These are phyloP conservation scores for Colletotrichum trifolii DNA, from an alignment of 2,329 filamentous ascomycete species.

Conservation along the genomic window DNA sequence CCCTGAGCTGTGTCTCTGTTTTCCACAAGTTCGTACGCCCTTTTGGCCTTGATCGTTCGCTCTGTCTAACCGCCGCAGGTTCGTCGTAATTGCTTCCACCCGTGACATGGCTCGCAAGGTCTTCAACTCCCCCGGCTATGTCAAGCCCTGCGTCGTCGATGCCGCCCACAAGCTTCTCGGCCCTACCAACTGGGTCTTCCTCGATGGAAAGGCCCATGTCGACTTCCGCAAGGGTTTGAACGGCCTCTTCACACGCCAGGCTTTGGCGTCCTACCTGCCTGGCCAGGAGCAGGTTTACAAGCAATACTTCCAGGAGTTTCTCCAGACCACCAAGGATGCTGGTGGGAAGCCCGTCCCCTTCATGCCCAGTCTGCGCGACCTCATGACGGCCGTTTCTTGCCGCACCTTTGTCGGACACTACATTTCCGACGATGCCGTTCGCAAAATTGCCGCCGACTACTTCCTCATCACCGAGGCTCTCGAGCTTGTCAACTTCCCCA, in stretches of 20 bases:
- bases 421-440: constrained; percentile 88
- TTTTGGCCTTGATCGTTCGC: neutral
- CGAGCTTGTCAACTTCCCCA: constrained; percentile 97
- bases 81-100: constrained; percentile 95
- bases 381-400: constrained; percentile 95
- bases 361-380: constrained; percentile 92
- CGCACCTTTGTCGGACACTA: constrained; percentile 98
- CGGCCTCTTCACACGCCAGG: constrained; percentile 90
- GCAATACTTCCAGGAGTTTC: constrained; percentile 83
- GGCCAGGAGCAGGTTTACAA: constrained; percentile 94
- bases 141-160: constrained; percentile 97
- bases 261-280: constrained; percentile 88
- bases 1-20: constrained; percentile 95
- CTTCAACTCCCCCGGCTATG: constrained; percentile 91
- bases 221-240: constrained; percentile 98
- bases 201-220: constrained; percentile 93
- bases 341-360: constrained; percentile 82
- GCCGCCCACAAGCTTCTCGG: constrained; percentile 93
- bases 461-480: constrained; percentile 95
- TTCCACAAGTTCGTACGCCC: constrained; percentile 82
- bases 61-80: constrained; percentile 62
- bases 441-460: constrained; percentile 96
- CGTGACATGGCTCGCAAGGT: constrained; percentile 97
- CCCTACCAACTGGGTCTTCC: constrained; percentile 94
- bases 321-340: constrained; percentile 78